Base-by-base conservation (phyloP, 2,329 filamentous ascomycete genomes). In the Escovopsis sp. region DNA sequence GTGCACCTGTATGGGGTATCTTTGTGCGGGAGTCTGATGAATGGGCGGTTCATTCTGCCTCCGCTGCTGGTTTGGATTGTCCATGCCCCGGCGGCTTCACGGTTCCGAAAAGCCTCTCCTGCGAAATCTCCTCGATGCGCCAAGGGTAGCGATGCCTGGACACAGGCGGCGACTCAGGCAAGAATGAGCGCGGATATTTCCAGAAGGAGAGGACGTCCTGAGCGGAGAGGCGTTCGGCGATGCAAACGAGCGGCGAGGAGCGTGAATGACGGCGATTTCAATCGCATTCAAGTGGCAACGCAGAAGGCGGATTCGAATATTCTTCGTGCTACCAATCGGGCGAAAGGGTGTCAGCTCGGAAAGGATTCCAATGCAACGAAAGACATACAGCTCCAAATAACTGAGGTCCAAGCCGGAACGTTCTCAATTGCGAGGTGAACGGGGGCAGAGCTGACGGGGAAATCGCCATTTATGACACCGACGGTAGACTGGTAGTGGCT, bases 11-110 rank as follows among this genome's bases (percentile, higher is more conserved):
- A 68, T 55, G 46, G 67, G 57, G 51, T 72, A 77, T 62, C 72
- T 68, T 41, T 67, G 59, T 59, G 67, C 69, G 62, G 70, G 70
- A 56, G 66, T 62, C 56, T 75, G 69, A 65, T 81, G 80, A 62
- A 73, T 68, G 59, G 76, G 71, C 64, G 42, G 42, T 28, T 44
- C 42, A 42, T 44, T 41, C 45, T 46, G 42, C 45, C 45, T 44
- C 33, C 45, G 44, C 11, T 44, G 45, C 23, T 44, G 45, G 19
- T 42, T 44, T 28, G 39, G 32, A 23, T 46, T 44, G 36, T 46
- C 45, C 45, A 46, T 46, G 45, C 45, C 45, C 45, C 42, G 32
- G 15, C 43, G 44, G 41, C 35, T n/a, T n/a, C 44, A 35, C 39
- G 37, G 38, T 40, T 26, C 26, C 11, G 35, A 30, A 35, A 38